A percentile compares a stretch with the other conserved stretches of the same genome.
Conservation (phyloP, 1,284 basidiomycete species). For the Phylloboletellus chloephorus region DNA sequence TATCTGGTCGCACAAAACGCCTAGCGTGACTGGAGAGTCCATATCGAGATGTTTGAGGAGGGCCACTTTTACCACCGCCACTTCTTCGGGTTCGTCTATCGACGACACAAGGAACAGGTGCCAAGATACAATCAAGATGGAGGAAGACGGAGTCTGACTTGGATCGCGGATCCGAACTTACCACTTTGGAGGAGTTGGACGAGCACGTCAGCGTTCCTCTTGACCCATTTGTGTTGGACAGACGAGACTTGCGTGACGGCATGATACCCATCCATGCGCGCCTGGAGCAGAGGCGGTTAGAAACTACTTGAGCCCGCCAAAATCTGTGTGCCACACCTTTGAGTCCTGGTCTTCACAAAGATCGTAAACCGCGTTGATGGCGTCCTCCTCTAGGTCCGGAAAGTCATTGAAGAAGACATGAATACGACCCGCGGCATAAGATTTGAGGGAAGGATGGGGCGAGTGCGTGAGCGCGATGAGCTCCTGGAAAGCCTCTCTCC, state of each 20-base stretch:
- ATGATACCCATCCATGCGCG: conserved; percentile 60
- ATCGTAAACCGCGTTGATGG: conserved; percentile 70
- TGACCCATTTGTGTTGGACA: conserved; percentile 53
- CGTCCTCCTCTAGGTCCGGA: conserved; percentile 63
- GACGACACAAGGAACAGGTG: conserved; percentile 6
- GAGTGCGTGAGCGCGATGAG: conserved; percentile 29
- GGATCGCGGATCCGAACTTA: conserved; percentile 34
- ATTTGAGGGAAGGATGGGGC: conserved; percentile 36
- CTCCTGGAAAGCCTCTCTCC: conserved; percentile 22
- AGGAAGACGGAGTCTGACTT: conserved; percentile 8
- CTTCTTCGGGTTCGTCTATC: conserved; percentile 61
- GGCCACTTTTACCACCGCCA: conserved; percentile 53
- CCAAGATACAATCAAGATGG: conserved; percentile 24
- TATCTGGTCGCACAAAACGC: conserved; percentile 66
- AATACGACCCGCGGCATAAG: conserved; percentile 54
- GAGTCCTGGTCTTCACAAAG: conserved; percentile 63
- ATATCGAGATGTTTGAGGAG: conserved; percentile 59
- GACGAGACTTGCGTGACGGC: conserved; percentile 61
- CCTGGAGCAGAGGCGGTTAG: conserved; percentile 38
- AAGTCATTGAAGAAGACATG: conserved; percentile 58
- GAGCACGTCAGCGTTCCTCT: conserved; percentile 66
- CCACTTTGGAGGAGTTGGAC: conserved; percentile 70
- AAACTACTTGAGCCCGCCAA: conserved; percentile 2
- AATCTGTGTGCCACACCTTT: conserved; percentile 35
- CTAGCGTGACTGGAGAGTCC: conserved; percentile 54